Evolutionary conservation across 176 grass and related monocot genomes (phyloP), one percentile per base, ranked within the genome.

Genomic region (Lolium multiflorum): DNA sequence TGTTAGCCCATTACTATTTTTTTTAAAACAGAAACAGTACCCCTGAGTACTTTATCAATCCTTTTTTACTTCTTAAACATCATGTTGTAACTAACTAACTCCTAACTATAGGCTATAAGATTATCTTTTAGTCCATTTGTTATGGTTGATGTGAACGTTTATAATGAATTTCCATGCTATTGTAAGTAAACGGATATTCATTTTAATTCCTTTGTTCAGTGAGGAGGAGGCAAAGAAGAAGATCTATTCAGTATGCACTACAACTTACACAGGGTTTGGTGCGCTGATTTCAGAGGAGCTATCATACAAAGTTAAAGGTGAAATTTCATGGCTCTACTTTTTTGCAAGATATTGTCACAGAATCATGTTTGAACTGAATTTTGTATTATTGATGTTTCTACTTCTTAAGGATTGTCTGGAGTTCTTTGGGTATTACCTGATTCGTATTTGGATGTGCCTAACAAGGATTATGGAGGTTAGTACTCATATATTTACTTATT

Each of bases 351-450:
- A 71, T 28, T 72, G 14, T 59, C 74, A 22, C 17, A 50, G 7
- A 67, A 14, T 77, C 28, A 52, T 55, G 3, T n/a, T 65, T 59
- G 49, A 37, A 73, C 16, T 80, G 75, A 85, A n/a, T 63, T 81
- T 48, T 8, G 12, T 51, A 76, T 81, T 55, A 2, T 67, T 83
- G 13, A 22, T 83, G 37, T 71, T 57, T 20, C 64, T 77, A 26
- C 66, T 22, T 77, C 81, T 87, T 51, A 78, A 98, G 93, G 90
- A 86, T 91, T 98, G 81, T 93, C 96, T 1, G 93, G 96, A 88
- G 96, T 98, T 88, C 96, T 98, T 76, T 98, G 96, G 96, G 96
- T 98, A 73, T 91, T 98, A 75, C 96, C 96, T 68, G 96, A 98
- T 92, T 98, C 96, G 3, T 98, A 98, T 74, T 83, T 98, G 81